Base-by-base conservation (phyloP, 768 basidiomycete genomes). In the Boletus rubescentipes region DNA sequence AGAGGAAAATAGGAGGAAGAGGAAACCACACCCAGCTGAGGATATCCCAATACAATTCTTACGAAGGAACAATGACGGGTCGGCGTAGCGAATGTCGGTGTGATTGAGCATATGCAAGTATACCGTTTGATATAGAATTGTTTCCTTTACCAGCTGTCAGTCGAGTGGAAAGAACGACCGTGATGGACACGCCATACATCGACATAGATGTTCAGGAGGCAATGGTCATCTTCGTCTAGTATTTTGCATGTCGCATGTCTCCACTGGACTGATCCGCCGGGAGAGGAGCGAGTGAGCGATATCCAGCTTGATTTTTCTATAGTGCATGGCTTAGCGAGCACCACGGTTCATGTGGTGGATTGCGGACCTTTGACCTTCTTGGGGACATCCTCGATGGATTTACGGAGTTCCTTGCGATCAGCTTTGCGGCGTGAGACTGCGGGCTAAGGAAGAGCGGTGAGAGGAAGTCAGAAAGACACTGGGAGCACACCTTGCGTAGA, bases 271-370 rank as follows among this genome's bases (percentile, higher is more conserved):
- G 77, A 70, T 32, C 76, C 75, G 26, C 76, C 75, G 26, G 75
- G 67, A 29, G 79, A 59, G 21, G 76, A 75, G 58, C 80, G 82
- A 37, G 80, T 70, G 16, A 88, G 75, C 14, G 78, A 77, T 40
- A 87, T 78, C 87, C 87, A 89, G 62, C 82, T 88, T 18, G 84
- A 75, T 71, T 86, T 89, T 63, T 91, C 88, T 91, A 63, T 7
- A 35, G 11, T 32, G 29, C 40, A 29, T 40, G 37, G 34, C 26
- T 61, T 29, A 55, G 56, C 21, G 39, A 16, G 44, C 34, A n/a
- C 9, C 18, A 31, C 29, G 23, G 20, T 5, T 35, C 5, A 23
- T 29, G 49, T 39, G 41, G 40, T 51, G 47, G 18, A 23, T 51
- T 58, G 58, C 65, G 41, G 45, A 86, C 88, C 87, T 77, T 82